These are phyloP conservation scores for Alternaria consortialis DNA, from an alignment of 2,329 filamentous ascomycete genomes.

Conservation along the genomic window DNA sequence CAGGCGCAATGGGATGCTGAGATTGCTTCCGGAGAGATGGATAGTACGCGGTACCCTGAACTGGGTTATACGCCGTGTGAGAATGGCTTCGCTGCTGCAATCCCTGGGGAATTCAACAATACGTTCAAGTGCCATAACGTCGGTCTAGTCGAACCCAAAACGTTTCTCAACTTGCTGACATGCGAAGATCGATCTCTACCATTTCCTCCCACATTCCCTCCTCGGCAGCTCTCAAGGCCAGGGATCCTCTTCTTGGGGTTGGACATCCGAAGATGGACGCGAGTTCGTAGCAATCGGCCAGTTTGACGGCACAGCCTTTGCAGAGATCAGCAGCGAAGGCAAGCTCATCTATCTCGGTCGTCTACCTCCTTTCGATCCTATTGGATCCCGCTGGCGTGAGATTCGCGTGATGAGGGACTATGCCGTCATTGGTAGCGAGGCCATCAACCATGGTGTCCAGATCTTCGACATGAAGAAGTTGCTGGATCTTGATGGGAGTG, in stretches of 20 bases:
- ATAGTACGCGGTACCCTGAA: constrained; percentile 39
- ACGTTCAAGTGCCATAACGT: constrained; percentile 51
- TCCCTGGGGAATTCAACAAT: constrained; percentile 46
- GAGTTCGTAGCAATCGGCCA: constrained; percentile 64
- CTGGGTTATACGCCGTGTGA: constrained; percentile 43
- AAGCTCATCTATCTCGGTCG: constrained; percentile 62
- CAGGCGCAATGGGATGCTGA: constrained; percentile 39
- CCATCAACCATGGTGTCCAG: constrained; percentile 62
- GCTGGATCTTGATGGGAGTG: constrained; percentile 33
- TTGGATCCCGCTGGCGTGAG: constrained; percentile 60
- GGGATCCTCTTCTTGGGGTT: constrained; percentile 60
- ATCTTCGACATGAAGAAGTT: constrained; percentile 67
- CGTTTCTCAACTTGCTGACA: constrained; percentile 13
- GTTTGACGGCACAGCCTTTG: constrained; percentile 45
- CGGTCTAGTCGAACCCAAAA: constrained; percentile 1
- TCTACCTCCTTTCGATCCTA: constrained; percentile 56
- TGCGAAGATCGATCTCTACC: constrained; percentile 60
- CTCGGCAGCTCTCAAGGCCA: constrained; percentile 57
- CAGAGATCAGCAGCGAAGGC: constrained; percentile 55
- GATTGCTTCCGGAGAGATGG: constrained; percentile 37
- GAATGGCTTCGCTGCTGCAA: constrained; percentile 44
- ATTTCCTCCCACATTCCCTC: constrained; percentile 62
- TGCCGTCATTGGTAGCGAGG: constrained; percentile 49
- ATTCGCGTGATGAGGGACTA: constrained; percentile 54
- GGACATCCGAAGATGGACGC: constrained; percentile 60